Evolutionary conservation across 208 protist genomes (phyloP).

Genomic region (Paratrypanosoma confusum): DNA sequence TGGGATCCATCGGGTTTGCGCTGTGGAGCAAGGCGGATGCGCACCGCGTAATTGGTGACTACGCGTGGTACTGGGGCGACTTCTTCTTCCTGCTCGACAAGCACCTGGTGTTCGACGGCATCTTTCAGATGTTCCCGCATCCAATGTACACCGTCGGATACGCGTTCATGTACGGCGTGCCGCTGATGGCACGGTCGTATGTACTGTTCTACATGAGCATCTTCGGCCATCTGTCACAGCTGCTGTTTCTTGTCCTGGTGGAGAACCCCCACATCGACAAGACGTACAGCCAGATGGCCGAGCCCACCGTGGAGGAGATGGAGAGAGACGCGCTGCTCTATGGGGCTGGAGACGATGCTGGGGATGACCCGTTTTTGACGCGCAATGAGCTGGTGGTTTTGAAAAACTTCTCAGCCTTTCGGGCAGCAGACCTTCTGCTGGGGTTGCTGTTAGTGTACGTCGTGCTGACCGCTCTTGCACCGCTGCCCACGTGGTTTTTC

Average conservation of each 20-base stretch:
- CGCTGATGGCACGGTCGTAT: constrained; percentile 85
- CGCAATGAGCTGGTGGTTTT: constrained; percentile 60
- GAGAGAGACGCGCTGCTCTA: constrained; percentile 37
- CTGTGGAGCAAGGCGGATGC: constrained; percentile 92
- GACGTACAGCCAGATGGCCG: constrained; percentile 30
- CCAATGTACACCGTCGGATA: constrained; percentile 95
- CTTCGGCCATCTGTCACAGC: constrained; percentile 86
- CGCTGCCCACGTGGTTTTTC: constrained; percentile 33
- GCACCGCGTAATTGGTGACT: constrained; percentile 92
- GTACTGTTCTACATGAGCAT: constrained; percentile 89
- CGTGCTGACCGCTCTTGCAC: constrained; percentile 28
- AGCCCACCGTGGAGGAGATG: constrained; percentile 22
- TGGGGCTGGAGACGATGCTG: constrained; percentile 13
- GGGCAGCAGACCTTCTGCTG: constrained; percentile 69
- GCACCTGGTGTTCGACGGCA: constrained; percentile 89
- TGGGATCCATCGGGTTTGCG: constrained; percentile 67
- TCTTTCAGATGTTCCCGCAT: constrained; percentile 93
- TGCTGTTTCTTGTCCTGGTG: constrained; percentile 87
- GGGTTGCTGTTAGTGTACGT: constrained; percentile 55
- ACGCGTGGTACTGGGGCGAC: constrained; percentile 95
- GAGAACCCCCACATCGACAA: constrained; percentile 89
- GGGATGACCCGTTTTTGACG: constrained; percentile 29
- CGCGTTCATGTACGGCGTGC: constrained; percentile 88
- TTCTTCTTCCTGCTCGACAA: constrained; percentile 93
- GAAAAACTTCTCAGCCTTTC: constrained; percentile 67